Base-by-base conservation (phyloP, 129 eudicot genomes). In the Gnaphalium uliginosum region DNA sequence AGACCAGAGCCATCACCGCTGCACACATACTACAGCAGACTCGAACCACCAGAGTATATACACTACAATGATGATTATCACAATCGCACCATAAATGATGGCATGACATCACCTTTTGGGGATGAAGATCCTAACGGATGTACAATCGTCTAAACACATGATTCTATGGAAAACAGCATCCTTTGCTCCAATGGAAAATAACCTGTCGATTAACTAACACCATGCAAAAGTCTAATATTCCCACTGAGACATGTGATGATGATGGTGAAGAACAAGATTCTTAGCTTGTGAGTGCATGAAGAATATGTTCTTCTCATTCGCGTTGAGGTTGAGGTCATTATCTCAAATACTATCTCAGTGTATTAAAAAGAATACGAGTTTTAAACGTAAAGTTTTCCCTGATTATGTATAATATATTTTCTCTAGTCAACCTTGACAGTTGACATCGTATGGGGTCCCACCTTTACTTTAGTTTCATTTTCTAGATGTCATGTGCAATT, bases 71-170 rank as follows among this genome's bases (percentile, higher is more conserved):
- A 70, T 50, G 85, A 84, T 75, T 54, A 61, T 51, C 82, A 81
- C 75, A 43, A 50, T 46, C 76, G 83, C 60, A 78, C 37, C 81
- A 66, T 76, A 27, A 83, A 78, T 78, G 92, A 88, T 73, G 85
- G 81, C 64, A 84, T 86, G 39, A 82, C 84, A 43, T 87, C 97
- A 25, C 75, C 89, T 57, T 91, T 89, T 77, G 90, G 92, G 27
- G 97, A 89, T 58, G 97, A 94, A 81, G 93, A 91, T 74, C 99
- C 97, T 75, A 91, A 91, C 80, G 93, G 96, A 22, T 94, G 99
- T 73, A 84, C 69, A 72, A 94, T 94, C 65, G 82, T 81, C 74
- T 93, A 74, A 82, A 37, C 58, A 21, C 48, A 76, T 18, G 64
- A 56, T 64, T 51, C 53, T 46, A 53, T 6, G 76, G 14, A 78